Base-by-base conservation (phyloP, 2,329 filamentous ascomycete species). In the Talaromyces sp. region DNA sequence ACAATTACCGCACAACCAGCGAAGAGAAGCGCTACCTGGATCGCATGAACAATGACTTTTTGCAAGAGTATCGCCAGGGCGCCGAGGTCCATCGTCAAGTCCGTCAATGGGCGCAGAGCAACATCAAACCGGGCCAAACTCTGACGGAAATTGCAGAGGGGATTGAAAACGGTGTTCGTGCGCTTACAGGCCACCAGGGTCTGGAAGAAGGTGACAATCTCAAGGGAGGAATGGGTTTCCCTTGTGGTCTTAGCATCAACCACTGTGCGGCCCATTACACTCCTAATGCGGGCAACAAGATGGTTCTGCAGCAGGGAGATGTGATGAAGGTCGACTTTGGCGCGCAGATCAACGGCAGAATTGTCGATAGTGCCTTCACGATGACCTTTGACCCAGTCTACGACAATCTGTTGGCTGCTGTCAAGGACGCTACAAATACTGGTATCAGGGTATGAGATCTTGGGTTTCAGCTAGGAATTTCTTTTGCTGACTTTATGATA, bases 41-140 rank as follows among this genome's bases (percentile, higher is more conserved):
- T 74, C 89, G 89, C 70, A 85, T 92, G 80, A 89, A 92, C 75
- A 87, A 85, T 68, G 88, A 93, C 65, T 93, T 91, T 78, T 77
- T 96, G 58, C 81, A 84, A 63, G 91, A 96, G 70, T 96, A 93
- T 74, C 88, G 92, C 64, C 85, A 93, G 69, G 91, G 86, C 54
- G 90, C 91, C n/a, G 91, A 96, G 77, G 85, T 91, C n/a, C 92
- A 96, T 75, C 87, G 92, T 61, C 90, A 96, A 73, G 91, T 95
- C 61, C 88, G 92, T 57, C 88, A 92, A 74, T 93, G 90, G 84
- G 91, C 90, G 3, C 88, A 91, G 76, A 88, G 88, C 73, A 88
- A 83, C 71, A 90, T 95, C 71, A 89, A 89, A 80, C 92, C 92
- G 0, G 92, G 92, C 55, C 88, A 91, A 82, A 85, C 84, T 7